Conservation (phyloP, 805 yeast genomes). For the Kodamaea kaohsiungensis region DNA sequence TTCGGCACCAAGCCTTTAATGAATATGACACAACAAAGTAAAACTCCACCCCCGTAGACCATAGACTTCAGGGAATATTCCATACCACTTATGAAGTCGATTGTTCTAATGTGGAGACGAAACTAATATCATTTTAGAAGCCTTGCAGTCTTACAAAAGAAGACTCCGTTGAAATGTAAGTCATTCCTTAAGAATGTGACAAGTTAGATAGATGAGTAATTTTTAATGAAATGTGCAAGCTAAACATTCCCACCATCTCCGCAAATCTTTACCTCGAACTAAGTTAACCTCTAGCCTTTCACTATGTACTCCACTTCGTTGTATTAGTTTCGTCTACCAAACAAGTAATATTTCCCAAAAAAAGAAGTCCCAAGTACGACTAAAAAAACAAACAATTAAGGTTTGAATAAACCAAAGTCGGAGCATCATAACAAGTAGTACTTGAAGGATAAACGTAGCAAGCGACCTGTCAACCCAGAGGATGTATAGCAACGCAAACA, state of each 20-base stretch:
- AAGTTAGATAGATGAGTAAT: too few relatives aligned
- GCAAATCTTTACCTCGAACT: too few relatives aligned
- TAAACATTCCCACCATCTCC: neutral
- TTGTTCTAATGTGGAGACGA: neutral
- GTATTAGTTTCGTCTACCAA: neutral
- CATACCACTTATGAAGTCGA: too few relatives aligned
- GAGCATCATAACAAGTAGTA: neutral
- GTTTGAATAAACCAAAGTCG: neutral
- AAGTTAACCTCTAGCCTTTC: too few relatives aligned
- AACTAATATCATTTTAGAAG: neutral
- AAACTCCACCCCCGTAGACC: too few relatives aligned
- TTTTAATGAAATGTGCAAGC: neutral
- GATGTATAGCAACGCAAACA: constrained; percentile 6
- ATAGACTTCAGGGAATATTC: too few relatives aligned
- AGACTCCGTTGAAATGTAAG: neutral
- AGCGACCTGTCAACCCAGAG: neutral
- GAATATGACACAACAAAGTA: too few relatives aligned
- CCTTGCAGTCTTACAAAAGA: neutral
- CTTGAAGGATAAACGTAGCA: neutral
- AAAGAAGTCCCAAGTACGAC: neutral
- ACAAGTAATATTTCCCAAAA: constrained; percentile 1
- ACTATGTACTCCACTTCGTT: too few relatives aligned
- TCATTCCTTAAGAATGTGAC: neutral
- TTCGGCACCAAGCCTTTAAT: too few relatives aligned
- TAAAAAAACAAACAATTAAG: constrained; percentile 2